A percentile compares a stretch with the other conserved stretches of the same genome.
Evolutionary conservation across 768 basidiomycete genomes (phyloP).

Genomic region (Nidula microcarpa): DNA sequence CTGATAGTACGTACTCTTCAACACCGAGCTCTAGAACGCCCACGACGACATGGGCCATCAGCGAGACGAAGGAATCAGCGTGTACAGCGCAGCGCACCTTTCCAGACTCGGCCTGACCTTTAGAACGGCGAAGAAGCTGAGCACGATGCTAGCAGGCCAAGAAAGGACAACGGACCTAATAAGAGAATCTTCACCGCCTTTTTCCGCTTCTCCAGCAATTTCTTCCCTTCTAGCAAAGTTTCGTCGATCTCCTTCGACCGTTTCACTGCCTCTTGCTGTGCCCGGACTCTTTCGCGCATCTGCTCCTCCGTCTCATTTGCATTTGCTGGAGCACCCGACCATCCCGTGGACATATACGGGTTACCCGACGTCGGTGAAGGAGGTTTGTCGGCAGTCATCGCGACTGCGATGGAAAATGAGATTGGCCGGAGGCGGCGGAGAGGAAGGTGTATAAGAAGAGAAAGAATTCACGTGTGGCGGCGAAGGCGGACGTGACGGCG

Average conservation of each 20-base stretch:
- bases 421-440: not conserved
- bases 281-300: constrained; percentile 25
- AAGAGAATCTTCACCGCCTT: constrained; percentile 54
- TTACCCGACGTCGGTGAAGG: constrained; percentile 9
- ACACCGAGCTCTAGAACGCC: constrained; percentile 37
- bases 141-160: not conserved
- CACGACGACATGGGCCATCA: not conserved
- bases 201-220: constrained; percentile 42
- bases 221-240: constrained; percentile 38
- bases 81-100: constrained; percentile 27
- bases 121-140: not conserved
- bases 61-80: not conserved
- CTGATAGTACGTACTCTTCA: constrained; percentile 34
- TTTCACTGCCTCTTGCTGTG: constrained; percentile 36
- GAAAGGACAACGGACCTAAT: constrained; percentile 33
- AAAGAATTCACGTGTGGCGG: not conserved
- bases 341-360: constrained; percentile 19
- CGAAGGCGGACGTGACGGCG: not conserved
- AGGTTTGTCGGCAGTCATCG: constrained; percentile 15
- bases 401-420: not conserved
- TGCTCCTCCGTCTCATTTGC: constrained; percentile 30
- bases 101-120: constrained; percentile 61
- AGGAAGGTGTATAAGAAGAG: not conserved
- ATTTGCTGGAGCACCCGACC: constrained; percentile 13
- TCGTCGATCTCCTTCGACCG: constrained; percentile 49